Base-by-base conservation (phyloP, 108 stramenopile genomes). In the Pelagomonas calceolata region DNA sequence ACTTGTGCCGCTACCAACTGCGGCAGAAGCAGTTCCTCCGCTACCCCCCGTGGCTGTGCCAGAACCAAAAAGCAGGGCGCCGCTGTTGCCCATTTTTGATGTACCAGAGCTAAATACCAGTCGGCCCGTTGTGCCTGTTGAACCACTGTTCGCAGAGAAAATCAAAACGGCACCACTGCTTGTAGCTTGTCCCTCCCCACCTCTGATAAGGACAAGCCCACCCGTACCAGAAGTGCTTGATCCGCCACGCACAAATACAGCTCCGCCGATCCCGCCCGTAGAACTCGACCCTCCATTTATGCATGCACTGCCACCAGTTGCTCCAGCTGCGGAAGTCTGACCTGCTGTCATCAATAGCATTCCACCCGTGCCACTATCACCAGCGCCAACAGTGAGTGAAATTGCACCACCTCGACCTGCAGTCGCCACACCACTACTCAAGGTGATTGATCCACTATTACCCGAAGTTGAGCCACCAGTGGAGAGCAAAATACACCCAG, bases 31-130 rank as follows among this genome's bases (percentile, higher is more conserved):
- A 1, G 21, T 3, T 26, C 51, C 51, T 16, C 51, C 51, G 51
- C 21, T 26, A 60, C 51, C 51, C 0, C 21, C 51, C 3, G 51
- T 60, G 21, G 51, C 51, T 26, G 51, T 26, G 3, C 21, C 14
- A 26, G 51, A 60, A 26, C 51, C 51, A 26, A 60, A 1, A 16
- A 9, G 32, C 0, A 74, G 5, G 4, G 67, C 68, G 14, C 73
- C 73, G 32, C 36, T 68, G 63, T 74, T 64, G 14, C 73, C 73
- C 1, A 21, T 36, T 16, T 60, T 34, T 4, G 73, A 34, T 32
- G 30, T 9, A 0, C 73, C 73, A 17, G 67, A 68, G 51, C 32
- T 44, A 32, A 74, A 30, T 14, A 34, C 39, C 0, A 67, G 31
- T 12, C 35, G 21, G 4, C 73, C 73, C 0, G 29, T 44, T 9